Base-by-base conservation (phyloP, 257 asterid genomes). In the Gentiana macrophylla region DNA sequence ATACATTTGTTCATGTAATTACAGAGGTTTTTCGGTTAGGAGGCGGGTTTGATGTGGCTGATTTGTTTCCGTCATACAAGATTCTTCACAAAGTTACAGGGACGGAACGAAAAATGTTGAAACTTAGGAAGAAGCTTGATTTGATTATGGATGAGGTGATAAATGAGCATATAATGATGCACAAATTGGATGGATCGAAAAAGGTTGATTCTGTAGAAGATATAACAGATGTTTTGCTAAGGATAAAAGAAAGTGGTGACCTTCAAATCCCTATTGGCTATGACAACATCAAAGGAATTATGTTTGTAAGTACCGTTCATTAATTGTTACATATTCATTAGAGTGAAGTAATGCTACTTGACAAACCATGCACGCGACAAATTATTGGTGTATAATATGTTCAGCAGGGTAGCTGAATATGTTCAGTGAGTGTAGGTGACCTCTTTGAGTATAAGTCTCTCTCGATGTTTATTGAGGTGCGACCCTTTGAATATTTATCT, bases 21-120 rank as follows among this genome's bases (percentile, higher is more conserved):
- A 32, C 34, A 35, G 52, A 62, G 13, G 11, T 33, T 37, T 15
- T 38, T 4, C 32, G 35, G 1, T 49, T n/a, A 10, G 43, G 48
- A 44, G 15, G 13, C 34, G 60, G 60, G 12, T 52, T 62, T 1
- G 12, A 41, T 35, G 10, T 62, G 5, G 54, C 37, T 13, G 61
- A 54, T 37, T 53, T 62, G 32, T 62, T 43, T 49, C 67, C 61
- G 9, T 62, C 67, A 2, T 37, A 7, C 1, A 32, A 62, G 32
- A 32, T 55, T 36, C 44, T 62, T 43, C 49, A 15, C 24, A 0
- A 15, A 15, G 24, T 15, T 15, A 15, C 24, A 44, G 61, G 67
- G 37, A 53, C 35, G 52, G 53, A 41, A 41, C 34, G 41, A 24
- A 54, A 55, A 37, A 9, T 54, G 49, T 32, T 44, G 67, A 62